A percentile compares a stretch with the other conserved stretches of the same genome.
Conservation (phyloP, 169 alveolate species). For the Plasmodium cynomolgi region DNA sequence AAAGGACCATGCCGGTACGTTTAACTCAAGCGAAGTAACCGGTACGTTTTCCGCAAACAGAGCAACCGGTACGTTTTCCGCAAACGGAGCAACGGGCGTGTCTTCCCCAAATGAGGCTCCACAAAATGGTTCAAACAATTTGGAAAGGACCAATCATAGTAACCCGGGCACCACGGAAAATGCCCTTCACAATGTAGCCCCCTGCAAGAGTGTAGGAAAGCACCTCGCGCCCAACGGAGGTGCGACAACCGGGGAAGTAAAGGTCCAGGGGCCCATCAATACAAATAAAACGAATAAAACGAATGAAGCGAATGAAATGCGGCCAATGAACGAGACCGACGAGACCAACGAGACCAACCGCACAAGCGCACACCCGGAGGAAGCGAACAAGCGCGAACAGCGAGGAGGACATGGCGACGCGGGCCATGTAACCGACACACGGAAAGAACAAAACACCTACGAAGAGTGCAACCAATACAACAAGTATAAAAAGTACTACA, state of each 20-base stretch:
- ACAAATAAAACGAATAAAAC: background rate
- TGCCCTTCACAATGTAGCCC: background rate
- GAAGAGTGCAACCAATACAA: background rate
- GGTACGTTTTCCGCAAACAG: background rate
- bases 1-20: background rate
- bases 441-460: background rate
- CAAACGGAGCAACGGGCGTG: background rate
- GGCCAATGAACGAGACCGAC: background rate
- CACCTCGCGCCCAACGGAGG: background rate
- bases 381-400: background rate
- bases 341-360: background rate
- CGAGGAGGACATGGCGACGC: background rate
- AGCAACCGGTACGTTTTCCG: no score
- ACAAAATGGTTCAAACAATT: background rate
- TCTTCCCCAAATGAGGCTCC: background rate
- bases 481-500: background rate
- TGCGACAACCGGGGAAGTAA: background rate
- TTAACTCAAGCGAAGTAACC: background rate
- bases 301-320: background rate
- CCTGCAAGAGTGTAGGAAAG: background rate
- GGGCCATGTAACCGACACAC: background rate
- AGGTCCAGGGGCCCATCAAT: background rate
- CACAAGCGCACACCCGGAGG: background rate
- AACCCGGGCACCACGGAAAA: background rate
- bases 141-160: background rate